Evolutionary conservation across 2,329 filamentous ascomycete species (phyloP), one percentile per base, ranked within the genome.

Genomic region (Trichophyton schoenleinii): DNA sequence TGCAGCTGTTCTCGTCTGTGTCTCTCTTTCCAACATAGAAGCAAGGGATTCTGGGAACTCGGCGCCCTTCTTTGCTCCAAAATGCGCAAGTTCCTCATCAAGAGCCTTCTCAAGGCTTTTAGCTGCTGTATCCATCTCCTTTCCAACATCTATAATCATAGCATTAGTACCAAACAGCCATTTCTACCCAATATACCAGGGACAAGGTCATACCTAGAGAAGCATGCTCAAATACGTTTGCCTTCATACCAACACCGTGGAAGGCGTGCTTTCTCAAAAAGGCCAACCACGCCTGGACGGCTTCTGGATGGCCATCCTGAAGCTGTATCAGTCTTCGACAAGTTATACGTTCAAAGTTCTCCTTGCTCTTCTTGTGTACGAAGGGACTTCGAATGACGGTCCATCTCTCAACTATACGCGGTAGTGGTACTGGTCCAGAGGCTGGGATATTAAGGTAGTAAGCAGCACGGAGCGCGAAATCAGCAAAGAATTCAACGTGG

Each of bases 191-290:
- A 25, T 15, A 65, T 13, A 58, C 49, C 52, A 9, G 36, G 42
- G 22, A 42, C 41, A n/a, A 38, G 49, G 66, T 65, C 74, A 65
- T 81, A 87, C 87, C 86, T 63, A 91, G 72, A 62, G 82, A 81
- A 69, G 87, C 85, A 74, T 89, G 91, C 71, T 96, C 89, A 85
- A 88, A 99, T 58, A 97, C 83, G 72, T 99, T 96, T 60, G 94
- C 94, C 81, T 99, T 99, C 91, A 99, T 95, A 69, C 94, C 94
- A 46, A 97, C 87, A n/a, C 94, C 94, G 67, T 95, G 89, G 72
- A 94, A 95, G 48, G 91, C 89, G 71, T 96, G 87, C 76, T 95
- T 95, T 70, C 88, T 84, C 70, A 99, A 74, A 71, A 95, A 97
- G 0, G 90, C 91, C 62, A 99, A 78, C 94, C 94, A 99, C 31